Percentiles rank a stretch among this genome's conserved stretches.
phyloP scores from a whole-genome alignment of 768 basidiomycete genomes.

The Mrakia frigida region DNA sequence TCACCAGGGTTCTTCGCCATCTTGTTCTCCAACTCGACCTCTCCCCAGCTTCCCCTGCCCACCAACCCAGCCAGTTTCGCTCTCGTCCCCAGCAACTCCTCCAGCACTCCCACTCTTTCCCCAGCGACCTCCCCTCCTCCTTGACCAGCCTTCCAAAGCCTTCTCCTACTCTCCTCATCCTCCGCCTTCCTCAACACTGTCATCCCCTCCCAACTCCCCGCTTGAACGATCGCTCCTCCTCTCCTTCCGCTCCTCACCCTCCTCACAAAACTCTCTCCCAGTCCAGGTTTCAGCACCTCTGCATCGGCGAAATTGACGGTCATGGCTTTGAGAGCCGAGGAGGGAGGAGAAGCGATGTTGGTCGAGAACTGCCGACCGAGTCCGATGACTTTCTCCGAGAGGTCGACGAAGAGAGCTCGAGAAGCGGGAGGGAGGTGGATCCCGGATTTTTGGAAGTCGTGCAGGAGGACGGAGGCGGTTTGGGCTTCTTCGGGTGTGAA shows the following conservation, averaged over 20 bases:
- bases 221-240: constrained; percentile 49
- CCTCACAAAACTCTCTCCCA: constrained; percentile 42
- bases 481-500: constrained; percentile 40
- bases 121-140: constrained; percentile 49
- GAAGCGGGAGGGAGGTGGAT: constrained; percentile 74
- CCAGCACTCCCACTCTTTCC: constrained; percentile 70
- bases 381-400: constrained; percentile 81
- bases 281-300: constrained; percentile 38
- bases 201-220: constrained; percentile 81
- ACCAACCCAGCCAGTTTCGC: constrained; percentile 78
- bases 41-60: constrained; percentile 77
- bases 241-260: constrained; percentile 25
- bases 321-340: not conserved
- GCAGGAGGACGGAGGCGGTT: constrained; percentile 84
- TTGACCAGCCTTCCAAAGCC: constrained; percentile 76
- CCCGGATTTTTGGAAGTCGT: constrained; percentile 96
- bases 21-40: constrained; percentile 84
- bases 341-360: constrained; percentile 23
- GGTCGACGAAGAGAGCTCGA: constrained; percentile 71
- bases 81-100: constrained; percentile 66
- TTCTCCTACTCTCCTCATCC: constrained; percentile 70
- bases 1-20: constrained; percentile 92
- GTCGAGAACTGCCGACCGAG: constrained; percentile 77
- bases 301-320: constrained; percentile 38
- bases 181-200: constrained; percentile 90